These are phyloP conservation scores for Carex pumila DNA, from an alignment of 176 grass and related monocot genomes.

Conservation along the genomic window DNA sequence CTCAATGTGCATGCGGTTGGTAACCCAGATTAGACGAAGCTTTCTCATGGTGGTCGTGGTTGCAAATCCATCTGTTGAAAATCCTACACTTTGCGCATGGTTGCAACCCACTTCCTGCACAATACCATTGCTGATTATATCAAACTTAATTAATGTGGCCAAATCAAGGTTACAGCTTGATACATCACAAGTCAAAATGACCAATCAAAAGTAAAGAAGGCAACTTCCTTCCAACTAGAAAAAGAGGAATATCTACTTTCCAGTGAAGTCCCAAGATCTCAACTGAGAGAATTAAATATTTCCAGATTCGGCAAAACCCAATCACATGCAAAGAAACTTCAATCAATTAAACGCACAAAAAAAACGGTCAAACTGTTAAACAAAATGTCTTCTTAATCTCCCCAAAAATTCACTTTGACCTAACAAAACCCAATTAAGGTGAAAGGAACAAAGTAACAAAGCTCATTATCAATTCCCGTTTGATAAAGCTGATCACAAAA, in stretches of 20 bases:
- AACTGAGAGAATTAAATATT: not conserved
- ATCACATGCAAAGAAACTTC: not conserved
- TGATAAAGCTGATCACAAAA: not conserved
- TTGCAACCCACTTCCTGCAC: conserved; percentile 92
- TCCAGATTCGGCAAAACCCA: not conserved
- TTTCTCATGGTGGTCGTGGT: conserved; percentile 91
- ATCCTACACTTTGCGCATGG: conserved; percentile 89
- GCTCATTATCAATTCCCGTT: not conserved
- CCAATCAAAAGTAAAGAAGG: not conserved
- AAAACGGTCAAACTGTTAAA: not conserved
- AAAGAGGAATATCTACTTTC: not conserved
- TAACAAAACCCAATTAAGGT: not conserved
- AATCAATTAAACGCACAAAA: not conserved
- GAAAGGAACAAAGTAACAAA: not conserved
- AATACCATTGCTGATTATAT: not conserved
- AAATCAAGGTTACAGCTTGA: not conserved
- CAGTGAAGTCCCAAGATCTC: not conserved
- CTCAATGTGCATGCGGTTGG: conserved; percentile 95
- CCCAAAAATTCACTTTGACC: not conserved
- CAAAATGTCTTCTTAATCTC: not conserved
- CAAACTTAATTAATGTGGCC: not conserved
- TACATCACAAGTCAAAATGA: not conserved
- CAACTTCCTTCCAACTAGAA: not conserved
- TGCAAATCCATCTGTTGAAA: conserved; percentile 96
- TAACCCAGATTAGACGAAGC: conserved; percentile 95